Evolutionary conservation across 1,284 basidiomycete genomes (phyloP).

Genomic region (Trametes pubescens): DNA sequence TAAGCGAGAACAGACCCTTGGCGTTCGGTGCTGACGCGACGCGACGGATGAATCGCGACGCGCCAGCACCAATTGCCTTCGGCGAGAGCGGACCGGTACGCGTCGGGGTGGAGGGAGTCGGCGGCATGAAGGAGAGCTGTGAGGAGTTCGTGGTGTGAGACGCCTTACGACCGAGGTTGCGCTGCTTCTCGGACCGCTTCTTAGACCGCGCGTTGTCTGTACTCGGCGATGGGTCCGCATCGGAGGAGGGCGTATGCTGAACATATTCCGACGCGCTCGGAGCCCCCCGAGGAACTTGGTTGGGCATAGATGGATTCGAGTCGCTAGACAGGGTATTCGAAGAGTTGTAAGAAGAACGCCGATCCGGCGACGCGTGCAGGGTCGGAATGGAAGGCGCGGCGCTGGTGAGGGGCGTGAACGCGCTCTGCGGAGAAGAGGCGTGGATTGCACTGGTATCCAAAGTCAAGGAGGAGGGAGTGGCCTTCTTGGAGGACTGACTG

Average conservation of each 20-base stretch:
- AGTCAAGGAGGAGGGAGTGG: constrained; percentile 43
- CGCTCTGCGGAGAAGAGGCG: constrained; percentile 43
- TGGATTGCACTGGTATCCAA: constrained; percentile 50
- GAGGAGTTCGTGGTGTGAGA: constrained; percentile 46
- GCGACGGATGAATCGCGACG: constrained; percentile 88
- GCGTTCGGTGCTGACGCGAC: constrained; percentile 97
- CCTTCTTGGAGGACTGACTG: constrained; percentile 57
- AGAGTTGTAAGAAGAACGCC: constrained; percentile 75
- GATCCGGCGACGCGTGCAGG: constrained; percentile 55
- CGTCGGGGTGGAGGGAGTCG: constrained; percentile 46
- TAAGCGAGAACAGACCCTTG: constrained; percentile 83
- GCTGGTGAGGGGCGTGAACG: constrained; percentile 48
- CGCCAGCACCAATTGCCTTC: constrained; percentile 70
- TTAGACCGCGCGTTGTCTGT: constrained; percentile 56
- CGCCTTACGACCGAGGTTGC: constrained; percentile 40
- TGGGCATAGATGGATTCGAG: constrained; percentile 55
- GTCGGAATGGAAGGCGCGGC: constrained; percentile 60
- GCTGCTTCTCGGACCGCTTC: constrained; percentile 70
- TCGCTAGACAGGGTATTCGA: constrained; percentile 75
- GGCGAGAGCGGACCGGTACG: constrained; percentile 60
- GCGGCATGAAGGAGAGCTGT: constrained; percentile 47
- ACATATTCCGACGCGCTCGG: constrained; percentile 44
- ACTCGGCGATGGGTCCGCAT: constrained; percentile 40
- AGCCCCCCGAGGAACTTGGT: constrained; percentile 38
- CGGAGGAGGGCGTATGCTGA: constrained; percentile 31